Base-by-base conservation (phyloP, 306 rosid species). In the Prunus campanulata region DNA sequence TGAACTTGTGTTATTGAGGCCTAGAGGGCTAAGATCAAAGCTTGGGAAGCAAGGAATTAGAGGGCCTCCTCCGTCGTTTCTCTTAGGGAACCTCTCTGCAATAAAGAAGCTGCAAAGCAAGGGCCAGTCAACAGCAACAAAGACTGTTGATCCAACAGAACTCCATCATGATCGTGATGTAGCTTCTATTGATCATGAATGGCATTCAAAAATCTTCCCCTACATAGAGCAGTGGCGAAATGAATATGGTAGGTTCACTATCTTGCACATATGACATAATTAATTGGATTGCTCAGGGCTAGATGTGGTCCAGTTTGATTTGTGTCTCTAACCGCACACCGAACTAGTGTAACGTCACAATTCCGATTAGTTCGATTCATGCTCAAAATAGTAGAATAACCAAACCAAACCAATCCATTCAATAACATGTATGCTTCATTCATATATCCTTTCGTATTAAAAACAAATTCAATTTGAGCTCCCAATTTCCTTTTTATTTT, bases 41-140 rank as follows among this genome's bases (percentile, higher is more conserved):
- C 88, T 93, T 68, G 73, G 70, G 3, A 81, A 32, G 51, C 96
- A 93, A 67, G 96, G 93, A 15, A 88, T 93, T 54, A 12, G 72
- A 72, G 96, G 97, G 0, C 95, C 90, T 68, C 69, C 83, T 14
- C 84, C 93, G 61, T 83, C 89, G 9, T 79, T 88, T 8, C 74
- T 82, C 63, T 70, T 85, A 20, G 97, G 98, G 10, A 91, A 87
- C 57, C 56, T 89, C 18, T 71, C 84, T 3, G 82, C 90, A 75
- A 87, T 86, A 6, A 86, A 76, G 68, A 75, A 35, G 5, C 71
- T 89, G 78, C 73, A 66, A 72, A 74, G 11, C 70, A 74, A 11
- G 74, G 15, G 19, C 25, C 61, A 29, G 22, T 30, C 81, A 10
- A 3, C 60, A 20, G 44, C 2, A 48, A 35, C 67, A 13, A 3